Evolutionary conservation across 2,329 filamentous ascomycete genomes (phyloP).

Genomic region (Berkeleyomyces rouxiae): DNA sequence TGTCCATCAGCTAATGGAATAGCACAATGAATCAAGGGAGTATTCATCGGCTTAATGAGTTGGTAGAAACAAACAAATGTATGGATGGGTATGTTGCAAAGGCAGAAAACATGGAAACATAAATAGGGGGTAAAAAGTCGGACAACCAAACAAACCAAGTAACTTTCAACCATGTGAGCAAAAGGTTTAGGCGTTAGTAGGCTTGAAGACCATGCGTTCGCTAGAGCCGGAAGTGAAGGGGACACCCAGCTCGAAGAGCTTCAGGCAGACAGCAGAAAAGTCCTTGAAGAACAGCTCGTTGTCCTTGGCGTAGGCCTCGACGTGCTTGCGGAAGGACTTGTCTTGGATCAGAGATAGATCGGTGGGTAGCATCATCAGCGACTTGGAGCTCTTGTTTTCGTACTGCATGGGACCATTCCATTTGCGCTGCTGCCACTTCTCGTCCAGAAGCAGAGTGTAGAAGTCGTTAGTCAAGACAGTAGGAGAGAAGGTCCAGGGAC

Average conservation of each 20-base stretch:
- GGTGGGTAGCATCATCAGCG: constrained; percentile 92
- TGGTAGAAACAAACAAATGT: background rate
- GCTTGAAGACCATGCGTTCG: constrained; percentile 48
- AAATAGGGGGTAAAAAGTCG: background rate
- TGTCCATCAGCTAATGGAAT: background rate
- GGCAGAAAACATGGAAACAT: background rate
- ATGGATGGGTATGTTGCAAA: background rate
- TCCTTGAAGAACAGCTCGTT: constrained; percentile 87
- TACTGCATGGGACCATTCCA: constrained; percentile 84
- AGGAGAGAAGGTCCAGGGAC: constrained; percentile 84
- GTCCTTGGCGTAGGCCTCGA: constrained; percentile 82
- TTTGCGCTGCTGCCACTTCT: constrained; percentile 87
- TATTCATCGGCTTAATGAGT: background rate
- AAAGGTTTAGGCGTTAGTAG: constrained; percentile 18
- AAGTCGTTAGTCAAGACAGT: constrained; percentile 91
- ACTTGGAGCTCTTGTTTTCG: constrained; percentile 74
- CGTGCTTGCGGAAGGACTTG: constrained; percentile 64
- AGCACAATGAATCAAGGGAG: background rate
- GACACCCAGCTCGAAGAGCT: constrained; percentile 87
- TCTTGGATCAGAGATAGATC: constrained; percentile 80
- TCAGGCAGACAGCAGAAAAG: constrained; percentile 61
- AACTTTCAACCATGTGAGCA: background rate
- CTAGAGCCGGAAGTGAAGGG: constrained; percentile 54
- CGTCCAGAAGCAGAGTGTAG: constrained; percentile 69
- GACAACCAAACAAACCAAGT: background rate